Evolutionary conservation across 2,329 filamentous ascomycete species (phyloP).

Genomic region (Aspergillus arachidicola): DNA sequence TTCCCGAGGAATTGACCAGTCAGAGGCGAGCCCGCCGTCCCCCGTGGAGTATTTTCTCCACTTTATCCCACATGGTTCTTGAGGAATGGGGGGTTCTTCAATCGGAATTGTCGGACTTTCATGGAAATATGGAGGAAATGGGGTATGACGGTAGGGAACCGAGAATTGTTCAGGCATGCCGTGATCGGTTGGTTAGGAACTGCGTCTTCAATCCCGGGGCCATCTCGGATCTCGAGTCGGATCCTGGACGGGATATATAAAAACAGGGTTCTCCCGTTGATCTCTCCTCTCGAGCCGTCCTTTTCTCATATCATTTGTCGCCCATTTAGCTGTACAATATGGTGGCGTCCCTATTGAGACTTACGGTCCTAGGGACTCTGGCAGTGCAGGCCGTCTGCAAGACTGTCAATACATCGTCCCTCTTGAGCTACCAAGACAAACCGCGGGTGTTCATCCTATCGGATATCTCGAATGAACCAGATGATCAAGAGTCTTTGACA

Average conservation of each 20-base stretch:
- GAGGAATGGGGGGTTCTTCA: not conserved
- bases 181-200: not conserved
- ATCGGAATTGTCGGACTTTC: not conserved
- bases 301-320: not conserved
- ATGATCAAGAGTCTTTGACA: slow-evolving; percentile 31
- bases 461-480: slow-evolving; percentile 5
- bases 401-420: not conserved
- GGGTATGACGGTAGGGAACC: not conserved
- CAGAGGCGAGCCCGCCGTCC: not conserved
- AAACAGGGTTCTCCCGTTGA: not conserved
- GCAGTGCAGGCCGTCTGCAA: not conserved
- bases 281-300: too few species aligned
- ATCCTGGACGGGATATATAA: not conserved
- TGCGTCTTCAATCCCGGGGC: not conserved
- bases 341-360: not conserved
- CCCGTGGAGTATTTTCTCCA: not conserved
- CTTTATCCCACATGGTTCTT: not conserved
- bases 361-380: not conserved
- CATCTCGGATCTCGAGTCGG: not conserved
- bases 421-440: not conserved
- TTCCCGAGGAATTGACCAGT: not conserved
- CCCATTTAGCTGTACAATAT: not conserved
- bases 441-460: slow-evolving; percentile 24
- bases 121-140: not conserved
- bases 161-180: not conserved